Evolutionary conservation across 768 basidiomycete species (phyloP), one percentile per base, ranked within the genome.

Genomic region (Gymnopilus dilepis): DNA sequence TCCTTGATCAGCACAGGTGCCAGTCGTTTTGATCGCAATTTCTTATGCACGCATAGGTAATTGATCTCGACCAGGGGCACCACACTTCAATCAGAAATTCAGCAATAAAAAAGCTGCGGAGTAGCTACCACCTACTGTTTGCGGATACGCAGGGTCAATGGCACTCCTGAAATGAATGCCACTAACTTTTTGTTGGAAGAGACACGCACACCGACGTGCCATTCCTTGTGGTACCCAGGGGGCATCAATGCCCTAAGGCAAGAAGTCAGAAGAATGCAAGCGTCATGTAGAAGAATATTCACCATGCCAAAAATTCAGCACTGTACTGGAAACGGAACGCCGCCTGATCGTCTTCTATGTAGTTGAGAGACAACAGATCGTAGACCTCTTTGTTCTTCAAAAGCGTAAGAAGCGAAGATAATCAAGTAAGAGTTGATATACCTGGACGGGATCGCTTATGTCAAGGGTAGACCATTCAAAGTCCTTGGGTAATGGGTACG

Each of bases 1-100:
- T 99, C 97, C 73, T 97, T 97, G 78, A 99, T 99, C 52, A 99
- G 83, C 12, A 99, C 93, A 0, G 97, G 97, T 0, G 97, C 90
- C 22, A 99, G 80, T 40, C 97, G 91, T 73, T 98, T 98, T 0
- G 94, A 92, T 17, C 97, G 90, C 34, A 99, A 79, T 75, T 97
- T 98, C 80, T 99, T 99, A 84, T 97, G 96, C 1, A 98, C 89
- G 69, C 95, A 97, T 52, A 99, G 89, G 76, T 93, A 99, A 75
- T 99, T 99, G 79, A 99, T 96, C 76, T 99, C 97, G 72, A 88
- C 89, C 41, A 88, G 86, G 28, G 75, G 78, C 70, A 99, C 82
- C 5, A 80, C 76, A 34, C 60, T 68, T 66, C 22, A 34, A 50
- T 11, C n/a, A 61, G 47, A 54, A 40, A 15, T 61, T 40, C 30